phyloP scores from a whole-genome alignment of 148 eudicot genomes.

The Amaranthus hypochondriacus region DNA sequence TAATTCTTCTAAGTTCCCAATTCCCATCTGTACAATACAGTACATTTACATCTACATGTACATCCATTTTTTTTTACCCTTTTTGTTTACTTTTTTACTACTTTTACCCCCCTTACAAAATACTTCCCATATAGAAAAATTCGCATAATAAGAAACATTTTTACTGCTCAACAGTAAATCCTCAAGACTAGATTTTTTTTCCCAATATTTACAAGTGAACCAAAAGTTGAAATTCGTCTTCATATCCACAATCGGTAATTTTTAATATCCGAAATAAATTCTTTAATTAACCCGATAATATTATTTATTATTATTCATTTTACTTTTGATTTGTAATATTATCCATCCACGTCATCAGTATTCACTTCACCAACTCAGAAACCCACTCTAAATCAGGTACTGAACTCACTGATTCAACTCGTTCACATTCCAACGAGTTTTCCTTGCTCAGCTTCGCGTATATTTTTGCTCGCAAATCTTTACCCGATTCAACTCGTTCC shows the following conservation, averaged over 20 bases:
- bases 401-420: slow-evolving; percentile 33
- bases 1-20: no score
- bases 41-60: background rate
- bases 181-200: no score
- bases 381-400: slow-evolving; percentile 61
- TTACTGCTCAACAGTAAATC: background rate
- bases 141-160: slow-evolving; percentile 30
- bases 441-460: slow-evolving; percentile 62
- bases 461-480: slow-evolving; percentile 45
- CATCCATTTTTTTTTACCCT: background rate
- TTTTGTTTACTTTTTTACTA: background rate
- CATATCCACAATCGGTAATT: slow-evolving; percentile 15
- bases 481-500: slow-evolving; percentile 77
- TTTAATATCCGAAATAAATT: background rate
- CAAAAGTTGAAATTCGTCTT: background rate
- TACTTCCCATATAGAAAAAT: slow-evolving; percentile 15
- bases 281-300: no score
- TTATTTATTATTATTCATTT: no score
- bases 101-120: background rate
- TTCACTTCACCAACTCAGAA: slow-evolving; percentile 52
- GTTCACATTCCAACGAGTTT: slow-evolving; percentile 40
- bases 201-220: background rate
- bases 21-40: no score
- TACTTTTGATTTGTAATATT: no score
- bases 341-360: background rate